Conservation (phyloP, 257 asterid genomes). For the Petunia axillaris region DNA sequence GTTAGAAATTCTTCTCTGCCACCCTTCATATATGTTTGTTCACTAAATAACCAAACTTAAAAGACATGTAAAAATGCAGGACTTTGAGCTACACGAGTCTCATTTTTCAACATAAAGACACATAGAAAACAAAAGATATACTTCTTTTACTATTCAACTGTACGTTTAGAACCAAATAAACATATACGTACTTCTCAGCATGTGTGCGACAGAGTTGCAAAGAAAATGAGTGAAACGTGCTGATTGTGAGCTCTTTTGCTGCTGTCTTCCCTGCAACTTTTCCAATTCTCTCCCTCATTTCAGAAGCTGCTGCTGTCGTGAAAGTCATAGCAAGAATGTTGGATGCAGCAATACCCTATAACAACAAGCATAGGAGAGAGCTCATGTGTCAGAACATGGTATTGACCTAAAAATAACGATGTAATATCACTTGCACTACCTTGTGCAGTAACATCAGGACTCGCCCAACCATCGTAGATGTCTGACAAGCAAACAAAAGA, state of each 20-base stretch:
- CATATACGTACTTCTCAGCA: slow-evolving; percentile 83
- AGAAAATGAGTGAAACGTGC: slow-evolving; percentile 97
- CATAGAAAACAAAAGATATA: neutral
- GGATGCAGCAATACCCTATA: slow-evolving; percentile 78
- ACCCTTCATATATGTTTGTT: slow-evolving; percentile 4
- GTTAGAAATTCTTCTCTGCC: slow-evolving; percentile 3
- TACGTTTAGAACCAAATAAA: slow-evolving; percentile 25
- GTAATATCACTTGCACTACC: slow-evolving; percentile 46
- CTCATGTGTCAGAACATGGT: neutral
- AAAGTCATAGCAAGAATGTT: slow-evolving; percentile 96
- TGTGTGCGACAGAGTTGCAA: slow-evolving; percentile 92
- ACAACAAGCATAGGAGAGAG: slow-evolving; percentile 20
- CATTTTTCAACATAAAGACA: neutral
- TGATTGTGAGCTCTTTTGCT: slow-evolving; percentile 85
- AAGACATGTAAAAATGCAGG: neutral
- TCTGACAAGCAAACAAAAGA: slow-evolving; percentile 54
- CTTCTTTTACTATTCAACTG: slow-evolving; percentile 5
- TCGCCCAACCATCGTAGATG: slow-evolving; percentile 99
- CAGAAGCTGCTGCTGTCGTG: slow-evolving; percentile 95
- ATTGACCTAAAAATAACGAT: slow-evolving; percentile 27
- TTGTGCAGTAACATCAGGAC: slow-evolving; percentile 74
- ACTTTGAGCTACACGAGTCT: slow-evolving; percentile 5
- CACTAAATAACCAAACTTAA: neutral
- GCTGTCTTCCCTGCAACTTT: slow-evolving; percentile 83
- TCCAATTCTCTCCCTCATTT: slow-evolving; percentile 96